phyloP scores from a whole-genome alignment of 441 rosid species.

The Erysimum cheiri region DNA sequence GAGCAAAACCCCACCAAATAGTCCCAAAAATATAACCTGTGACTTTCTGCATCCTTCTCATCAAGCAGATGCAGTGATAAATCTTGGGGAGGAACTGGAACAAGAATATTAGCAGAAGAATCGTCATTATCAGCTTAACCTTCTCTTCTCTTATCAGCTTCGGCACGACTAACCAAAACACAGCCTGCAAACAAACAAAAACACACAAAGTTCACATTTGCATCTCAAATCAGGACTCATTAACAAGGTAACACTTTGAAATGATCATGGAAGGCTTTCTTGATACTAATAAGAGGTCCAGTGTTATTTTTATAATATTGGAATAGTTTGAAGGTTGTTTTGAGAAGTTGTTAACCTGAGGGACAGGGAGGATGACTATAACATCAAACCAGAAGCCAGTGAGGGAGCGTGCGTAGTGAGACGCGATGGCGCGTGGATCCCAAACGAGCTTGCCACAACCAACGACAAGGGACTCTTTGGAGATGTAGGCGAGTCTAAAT shows the following conservation, averaged over 20 bases:
- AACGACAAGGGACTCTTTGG: slow-evolving; percentile 67
- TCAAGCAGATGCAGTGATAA: slow-evolving; percentile 65
- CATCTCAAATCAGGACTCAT: slow-evolving; percentile 11
- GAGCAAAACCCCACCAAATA: slow-evolving; percentile 83
- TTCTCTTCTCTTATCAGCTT: slow-evolving; percentile 55
- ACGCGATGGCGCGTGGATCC: slow-evolving; percentile 75
- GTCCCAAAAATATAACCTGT: slow-evolving; percentile 88
- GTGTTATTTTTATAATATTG: neutral
- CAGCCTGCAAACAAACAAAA: slow-evolving; percentile 51
- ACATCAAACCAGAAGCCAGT: slow-evolving; percentile 77
- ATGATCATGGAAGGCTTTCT: slow-evolving; percentile 4
- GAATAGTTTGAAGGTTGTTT: slow-evolving; percentile 8
- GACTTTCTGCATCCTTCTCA: slow-evolving; percentile 70
- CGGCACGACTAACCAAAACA: slow-evolving; percentile 71
- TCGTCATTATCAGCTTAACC: slow-evolving; percentile 55
- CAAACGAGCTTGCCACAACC: slow-evolving; percentile 89
- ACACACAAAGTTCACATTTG: slow-evolving; percentile 5
- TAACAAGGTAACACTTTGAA: slow-evolving; percentile 7
- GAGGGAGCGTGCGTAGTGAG: slow-evolving; percentile 60
- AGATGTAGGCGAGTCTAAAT: slow-evolving; percentile 72
- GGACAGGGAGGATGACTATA: slow-evolving; percentile 73
- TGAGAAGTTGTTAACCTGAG: slow-evolving; percentile 56
- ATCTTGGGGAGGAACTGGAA: slow-evolving; percentile 82
- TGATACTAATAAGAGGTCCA: neutral
- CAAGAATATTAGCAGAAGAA: slow-evolving; percentile 58